Base-by-base conservation (phyloP, 306 rosid genomes). In the Medicago ruthenica region DNA sequence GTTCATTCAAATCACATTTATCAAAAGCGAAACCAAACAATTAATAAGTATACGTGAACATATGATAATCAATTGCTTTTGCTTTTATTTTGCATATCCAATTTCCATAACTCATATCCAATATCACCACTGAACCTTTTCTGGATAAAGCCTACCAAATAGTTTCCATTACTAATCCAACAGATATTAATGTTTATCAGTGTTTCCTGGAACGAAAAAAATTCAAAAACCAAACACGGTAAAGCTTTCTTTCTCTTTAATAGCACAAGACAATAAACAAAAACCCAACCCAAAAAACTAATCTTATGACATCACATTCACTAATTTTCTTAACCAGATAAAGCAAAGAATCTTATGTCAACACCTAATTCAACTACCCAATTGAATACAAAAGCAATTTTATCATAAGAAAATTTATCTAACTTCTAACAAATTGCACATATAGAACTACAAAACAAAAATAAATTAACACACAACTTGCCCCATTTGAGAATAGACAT, bases 81-180 rank as follows among this genome's bases (percentile, higher is more conserved):
- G 40, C 61, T 9, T 54, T 24, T 62, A 64, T 21, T 79, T 39
- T 42, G 66, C 74, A 51, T 31, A 67, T 40, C 14, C n/a, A 66
- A 67, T n/a, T 59, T 78, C 59, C 53, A 57, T 16, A 48, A 57
- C 58, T 70, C 37, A 63, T 55, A 54, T n/a, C n/a, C 22, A 64
- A 74, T 16, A n/a, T 15, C 20, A 44, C 14, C 45, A 41, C 3
- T 18, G 34, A 55, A 22, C 11, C 31, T 36, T 54, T 37, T 50
- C 15, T 8, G 36, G 36, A 39, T 21, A 21, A 31, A 41, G 9
- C 36, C 47, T 57, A 67, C 15, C 39, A 45, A 74, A 4, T 12
- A 13, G 5, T 24, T 36, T 15, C 50, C 18, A 6, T 71, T 70
- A 53, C 50, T 51, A 57, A 60, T 60, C 54, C 14, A 73, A 48